These are phyloP conservation scores for Pulveroboletus sp. DNA, from an alignment of 768 basidiomycete species.

Conservation along the genomic window DNA sequence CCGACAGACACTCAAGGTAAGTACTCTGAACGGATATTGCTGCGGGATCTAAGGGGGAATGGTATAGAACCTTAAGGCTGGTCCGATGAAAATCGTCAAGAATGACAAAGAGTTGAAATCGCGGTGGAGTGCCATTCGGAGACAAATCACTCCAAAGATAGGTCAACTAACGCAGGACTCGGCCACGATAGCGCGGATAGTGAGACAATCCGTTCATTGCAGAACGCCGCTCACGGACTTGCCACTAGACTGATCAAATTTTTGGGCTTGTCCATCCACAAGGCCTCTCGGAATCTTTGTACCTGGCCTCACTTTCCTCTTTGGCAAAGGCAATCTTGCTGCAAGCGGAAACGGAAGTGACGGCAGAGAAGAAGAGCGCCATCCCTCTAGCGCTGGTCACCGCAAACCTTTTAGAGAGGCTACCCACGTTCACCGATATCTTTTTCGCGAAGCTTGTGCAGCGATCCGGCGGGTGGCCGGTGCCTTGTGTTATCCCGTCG, in stretches of 20 bases:
- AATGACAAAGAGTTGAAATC: constrained; percentile 47
- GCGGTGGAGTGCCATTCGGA: constrained; percentile 61
- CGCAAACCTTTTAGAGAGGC: constrained; percentile 58
- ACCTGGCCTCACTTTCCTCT: constrained; percentile 78
- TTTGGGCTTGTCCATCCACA: constrained; percentile 37
- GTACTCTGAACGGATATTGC: constrained; percentile 18
- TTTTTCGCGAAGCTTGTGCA: constrained; percentile 85
- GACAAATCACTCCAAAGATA: constrained; percentile 81
- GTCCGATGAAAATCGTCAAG: constrained; percentile 63
- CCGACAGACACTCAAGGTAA: constrained; percentile 50
- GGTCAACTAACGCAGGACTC: constrained; percentile 79
- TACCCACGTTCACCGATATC: constrained; percentile 60
- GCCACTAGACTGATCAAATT: constrained; percentile 37
- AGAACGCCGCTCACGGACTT: constrained; percentile 8
- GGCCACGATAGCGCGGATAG: constrained; percentile 57
- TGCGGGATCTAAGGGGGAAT: constrained; percentile 19
- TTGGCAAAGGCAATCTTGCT: constrained; percentile 82
- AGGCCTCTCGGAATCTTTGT: constrained; percentile 39
- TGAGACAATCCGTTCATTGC: constrained; percentile 34
- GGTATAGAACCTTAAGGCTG: constrained; percentile 55
- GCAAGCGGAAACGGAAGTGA: constrained; percentile 92
- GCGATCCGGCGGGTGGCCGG: constrained; percentile 82
- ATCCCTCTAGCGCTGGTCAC: constrained; percentile 72
- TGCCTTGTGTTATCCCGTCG: constrained; percentile 58
- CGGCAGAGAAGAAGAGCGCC: constrained; percentile 82